phyloP scores from a whole-genome alignment of 2,329 filamentous ascomycete genomes.

The Alternaria tenuissima region DNA sequence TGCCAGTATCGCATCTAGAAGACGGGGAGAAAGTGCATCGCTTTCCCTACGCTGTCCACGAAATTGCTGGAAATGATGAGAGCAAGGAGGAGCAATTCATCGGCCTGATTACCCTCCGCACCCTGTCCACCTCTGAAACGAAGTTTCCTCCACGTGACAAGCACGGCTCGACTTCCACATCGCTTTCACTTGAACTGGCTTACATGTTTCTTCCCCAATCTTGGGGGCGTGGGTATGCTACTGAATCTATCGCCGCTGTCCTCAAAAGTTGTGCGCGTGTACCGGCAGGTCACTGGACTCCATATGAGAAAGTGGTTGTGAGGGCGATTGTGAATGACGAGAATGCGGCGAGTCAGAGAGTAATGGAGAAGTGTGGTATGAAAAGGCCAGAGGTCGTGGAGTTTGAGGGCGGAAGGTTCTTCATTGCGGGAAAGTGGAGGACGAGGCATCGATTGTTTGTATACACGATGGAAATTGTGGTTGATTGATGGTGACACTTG shows the following conservation, averaged over 20 bases:
- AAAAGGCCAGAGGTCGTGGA: not conserved
- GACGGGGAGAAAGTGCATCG: not conserved
- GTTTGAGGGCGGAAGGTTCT: not conserved
- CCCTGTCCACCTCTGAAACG: not conserved
- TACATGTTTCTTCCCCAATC: not conserved
- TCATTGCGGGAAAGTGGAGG: not conserved
- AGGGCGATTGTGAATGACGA: not conserved
- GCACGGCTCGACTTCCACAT: not conserved
- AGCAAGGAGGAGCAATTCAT: not conserved
- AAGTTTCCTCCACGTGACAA: not conserved
- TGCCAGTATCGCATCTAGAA: not conserved
- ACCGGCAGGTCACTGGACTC: not conserved
- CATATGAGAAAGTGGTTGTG: not conserved
- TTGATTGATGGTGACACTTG: no score
- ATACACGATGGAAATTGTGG: no score
- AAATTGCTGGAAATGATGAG: not conserved
- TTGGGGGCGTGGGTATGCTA: not conserved
- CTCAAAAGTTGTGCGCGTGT: not conserved
- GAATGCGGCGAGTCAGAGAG: not conserved
- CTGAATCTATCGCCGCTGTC: not conserved
- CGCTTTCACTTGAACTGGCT: not conserved
- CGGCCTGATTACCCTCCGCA: not conserved
- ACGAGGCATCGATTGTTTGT: not conserved
- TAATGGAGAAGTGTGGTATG: not conserved
- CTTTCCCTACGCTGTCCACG: not conserved